A percentile compares a stretch with the other conserved stretches of the same genome.
Evolutionary conservation across 345 rosid genomes (phyloP).

Genomic region (Crucihimalaya himalaica): DNA sequence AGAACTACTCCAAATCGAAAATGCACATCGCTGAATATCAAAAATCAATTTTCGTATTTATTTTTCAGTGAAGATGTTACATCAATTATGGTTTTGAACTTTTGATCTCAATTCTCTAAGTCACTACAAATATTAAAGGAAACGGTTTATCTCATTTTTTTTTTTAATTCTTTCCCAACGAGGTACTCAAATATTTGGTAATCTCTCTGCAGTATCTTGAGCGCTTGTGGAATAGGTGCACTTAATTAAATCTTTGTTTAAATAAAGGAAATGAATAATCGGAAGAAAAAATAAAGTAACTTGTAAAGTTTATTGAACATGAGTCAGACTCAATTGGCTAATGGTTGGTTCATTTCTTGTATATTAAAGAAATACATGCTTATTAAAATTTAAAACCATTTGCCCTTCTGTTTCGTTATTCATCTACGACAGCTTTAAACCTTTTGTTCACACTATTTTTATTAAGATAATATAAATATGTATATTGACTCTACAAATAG

Average conservation of each 20-base stretch:
- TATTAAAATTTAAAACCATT: not conserved
- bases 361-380: slow-evolving; percentile 3
- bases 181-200: not conserved
- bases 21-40: not conserved
- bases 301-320: slow-evolving; percentile 30
- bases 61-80: not conserved
- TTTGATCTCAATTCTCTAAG: not conserved
- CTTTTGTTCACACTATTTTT: slow-evolving; percentile 23
- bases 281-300: slow-evolving; percentile 18
- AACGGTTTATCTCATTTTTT: not conserved
- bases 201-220: not conserved
- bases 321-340: slow-evolving; percentile 40
- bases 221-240: slow-evolving; percentile 26
- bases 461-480: not conserved
- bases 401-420: slow-evolving; percentile 3
- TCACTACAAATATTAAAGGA: not conserved
- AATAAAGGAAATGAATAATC: no score
- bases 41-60: not conserved
- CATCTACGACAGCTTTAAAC: slow-evolving; percentile 27
- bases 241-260: no score
- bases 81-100: not conserved
- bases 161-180: not conserved
- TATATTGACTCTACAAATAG: slow-evolving; percentile 17
- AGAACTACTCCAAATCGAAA: not conserved
- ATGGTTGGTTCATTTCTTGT: slow-evolving; percentile 24